phyloP scores from a whole-genome alignment of 371 early-diverging fungal species.

The Catenaria anguillulae region DNA sequence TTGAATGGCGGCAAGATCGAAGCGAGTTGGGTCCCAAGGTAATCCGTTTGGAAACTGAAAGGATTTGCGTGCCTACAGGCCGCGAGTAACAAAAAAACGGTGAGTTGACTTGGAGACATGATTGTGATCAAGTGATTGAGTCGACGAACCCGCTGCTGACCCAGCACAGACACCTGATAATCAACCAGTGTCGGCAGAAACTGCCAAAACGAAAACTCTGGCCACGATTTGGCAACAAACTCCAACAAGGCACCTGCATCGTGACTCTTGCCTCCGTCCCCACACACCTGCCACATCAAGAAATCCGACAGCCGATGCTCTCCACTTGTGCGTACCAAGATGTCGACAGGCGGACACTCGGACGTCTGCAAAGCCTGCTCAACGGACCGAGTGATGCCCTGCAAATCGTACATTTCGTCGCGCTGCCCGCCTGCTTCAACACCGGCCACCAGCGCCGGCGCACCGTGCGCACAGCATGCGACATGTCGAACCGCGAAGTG shows the following conservation, averaged over 20 bases:
- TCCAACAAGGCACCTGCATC: constrained; percentile 58
- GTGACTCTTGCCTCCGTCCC: too few relatives aligned
- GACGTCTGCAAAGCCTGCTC: constrained; percentile 50
- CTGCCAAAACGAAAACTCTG: constrained; percentile 79
- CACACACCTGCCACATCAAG: constrained; percentile 82
- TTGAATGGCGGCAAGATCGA: too few relatives aligned
- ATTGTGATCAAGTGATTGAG: too few relatives aligned
- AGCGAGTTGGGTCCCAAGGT: too few relatives aligned
- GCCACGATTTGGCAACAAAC: constrained; percentile 82
- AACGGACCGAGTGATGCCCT: constrained; percentile 14
- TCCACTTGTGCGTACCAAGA: constrained; percentile 94
- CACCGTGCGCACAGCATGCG: constrained; percentile 15
- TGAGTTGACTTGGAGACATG: too few relatives aligned
- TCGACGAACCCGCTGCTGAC: too few relatives aligned
- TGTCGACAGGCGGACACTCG: constrained; percentile 64
- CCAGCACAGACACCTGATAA: constrained; percentile 42
- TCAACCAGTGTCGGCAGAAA: constrained; percentile 64
- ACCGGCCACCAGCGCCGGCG: not conserved
- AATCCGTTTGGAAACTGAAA: too few relatives aligned
- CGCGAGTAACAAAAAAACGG: too few relatives aligned
- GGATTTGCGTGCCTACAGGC: too few relatives aligned
- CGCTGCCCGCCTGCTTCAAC: not conserved
- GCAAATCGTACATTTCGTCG: too few relatives aligned
- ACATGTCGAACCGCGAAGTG: constrained; percentile 86
- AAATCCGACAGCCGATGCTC: constrained; percentile 95